Conservation (phyloP, 495 filamentous ascomycete species). For the Chaetomium tenue region DNA sequence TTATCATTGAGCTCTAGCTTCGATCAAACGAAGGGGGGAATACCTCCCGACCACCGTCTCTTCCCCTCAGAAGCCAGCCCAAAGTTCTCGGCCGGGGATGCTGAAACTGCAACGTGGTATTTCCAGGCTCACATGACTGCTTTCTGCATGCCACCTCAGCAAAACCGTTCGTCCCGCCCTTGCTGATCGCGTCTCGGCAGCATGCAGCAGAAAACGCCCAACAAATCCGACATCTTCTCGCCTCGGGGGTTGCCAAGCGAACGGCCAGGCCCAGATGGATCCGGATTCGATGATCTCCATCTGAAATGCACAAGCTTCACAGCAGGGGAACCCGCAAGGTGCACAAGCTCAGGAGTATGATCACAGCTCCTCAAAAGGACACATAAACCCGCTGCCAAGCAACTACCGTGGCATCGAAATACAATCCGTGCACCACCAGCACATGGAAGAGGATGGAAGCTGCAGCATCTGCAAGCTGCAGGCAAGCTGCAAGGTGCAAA, state of each 20-base stretch:
- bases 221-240: neutral
- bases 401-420: neutral
- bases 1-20: too few species aligned
- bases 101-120: constrained; percentile 11
- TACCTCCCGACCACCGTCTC: neutral
- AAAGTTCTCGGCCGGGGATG: neutral
- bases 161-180: constrained; percentile 4
- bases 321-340: too few species aligned
- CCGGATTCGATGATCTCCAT: neutral
- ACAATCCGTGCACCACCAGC: neutral
- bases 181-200: constrained; percentile 1
- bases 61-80: neutral
- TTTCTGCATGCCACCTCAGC: constrained; percentile 2
- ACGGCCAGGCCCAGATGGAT: neutral
- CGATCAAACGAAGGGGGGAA: too few species aligned
- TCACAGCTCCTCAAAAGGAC: neutral
- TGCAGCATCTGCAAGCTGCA: neutral
- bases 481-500: neutral
- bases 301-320: neutral
- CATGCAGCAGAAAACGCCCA: neutral
- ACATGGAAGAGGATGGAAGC: constrained; percentile 1
- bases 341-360: neutral
- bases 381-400: neutral
- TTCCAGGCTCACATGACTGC: neutral
- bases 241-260: neutral